Conservation (phyloP, 371 early-diverging fungal species). For the Phascolomyces articulosus region DNA sequence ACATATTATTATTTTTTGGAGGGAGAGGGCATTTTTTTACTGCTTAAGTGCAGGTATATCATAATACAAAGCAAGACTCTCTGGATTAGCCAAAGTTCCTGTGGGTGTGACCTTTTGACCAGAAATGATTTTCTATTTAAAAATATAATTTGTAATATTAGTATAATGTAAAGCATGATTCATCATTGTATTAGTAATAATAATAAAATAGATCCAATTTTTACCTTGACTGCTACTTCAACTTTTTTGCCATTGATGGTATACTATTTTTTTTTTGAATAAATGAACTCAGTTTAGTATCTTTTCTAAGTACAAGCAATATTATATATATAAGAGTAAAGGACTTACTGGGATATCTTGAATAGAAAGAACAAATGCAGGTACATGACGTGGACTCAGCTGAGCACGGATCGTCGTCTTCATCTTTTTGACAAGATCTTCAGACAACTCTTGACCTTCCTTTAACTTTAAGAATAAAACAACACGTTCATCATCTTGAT, state of each 20-base stretch:
- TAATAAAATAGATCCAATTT: too few relatives aligned
- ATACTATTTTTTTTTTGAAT: conserved; percentile 50
- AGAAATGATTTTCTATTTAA: conserved; percentile 71
- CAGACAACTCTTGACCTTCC: conserved; percentile 34
- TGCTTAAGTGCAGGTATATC: conserved; percentile 63
- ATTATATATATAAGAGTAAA: neutral
- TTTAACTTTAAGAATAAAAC: conserved; percentile 88
- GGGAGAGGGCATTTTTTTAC: conserved; percentile 3
- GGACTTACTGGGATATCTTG: conserved; percentile 84
- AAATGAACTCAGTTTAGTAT: too few relatives aligned
- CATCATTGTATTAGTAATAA: too few relatives aligned
- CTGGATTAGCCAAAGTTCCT: conserved; percentile 86
- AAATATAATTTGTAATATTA: neutral
- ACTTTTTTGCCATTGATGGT: conserved; percentile 98
- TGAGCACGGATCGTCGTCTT: conserved; percentile 79
- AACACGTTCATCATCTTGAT: conserved; percentile 89
- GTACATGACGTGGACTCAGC: conserved; percentile 93
- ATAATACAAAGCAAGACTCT: conserved; percentile 79
- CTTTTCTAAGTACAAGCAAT: too few relatives aligned
- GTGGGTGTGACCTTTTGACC: conserved; percentile 76
- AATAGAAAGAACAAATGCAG: conserved; percentile 83
- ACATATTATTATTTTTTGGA: too few relatives aligned
- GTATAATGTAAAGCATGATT: too few relatives aligned
- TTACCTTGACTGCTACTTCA: conserved; percentile 92
- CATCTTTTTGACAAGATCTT: conserved; percentile 59